A percentile compares a stretch with the other conserved stretches of the same genome.
Evolutionary conservation across 352 stramenopile genomes (phyloP).

Genomic region (Pseudoperonospora humuli): DNA sequence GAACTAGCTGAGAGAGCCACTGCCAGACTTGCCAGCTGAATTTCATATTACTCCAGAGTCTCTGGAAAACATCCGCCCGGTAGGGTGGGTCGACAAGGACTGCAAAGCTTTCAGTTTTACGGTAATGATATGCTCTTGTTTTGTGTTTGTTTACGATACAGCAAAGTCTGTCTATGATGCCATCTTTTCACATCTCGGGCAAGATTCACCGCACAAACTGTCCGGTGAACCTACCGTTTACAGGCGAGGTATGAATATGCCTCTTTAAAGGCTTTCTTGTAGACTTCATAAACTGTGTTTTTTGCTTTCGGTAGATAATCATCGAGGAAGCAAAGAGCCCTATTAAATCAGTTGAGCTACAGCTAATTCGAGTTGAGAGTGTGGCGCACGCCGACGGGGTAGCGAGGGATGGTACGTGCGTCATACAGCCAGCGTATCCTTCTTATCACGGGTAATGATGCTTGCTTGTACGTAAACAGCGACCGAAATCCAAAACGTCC

Average conservation of each 20-base stretch:
- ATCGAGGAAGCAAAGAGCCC: constrained; percentile 66
- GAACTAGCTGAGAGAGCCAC: constrained; percentile 38
- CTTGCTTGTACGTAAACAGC: constrained; percentile 27
- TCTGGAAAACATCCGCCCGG: constrained; percentile 72
- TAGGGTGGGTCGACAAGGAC: constrained; percentile 8
- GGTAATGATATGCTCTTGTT: too few relatives aligned
- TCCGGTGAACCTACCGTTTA: constrained; percentile 85
- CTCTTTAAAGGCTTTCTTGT: neutral
- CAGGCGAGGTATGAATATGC: constrained; percentile 55
- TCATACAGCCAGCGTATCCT: neutral
- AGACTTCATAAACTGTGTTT: neutral
- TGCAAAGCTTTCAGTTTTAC: neutral
- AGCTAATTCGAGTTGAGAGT: constrained; percentile 87
- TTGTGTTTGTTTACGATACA: constrained; percentile 10
- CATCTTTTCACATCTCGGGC: constrained; percentile 76
- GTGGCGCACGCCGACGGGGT: constrained; percentile 71
- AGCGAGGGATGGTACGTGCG: constrained; percentile 56
- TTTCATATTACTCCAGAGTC: constrained; percentile 82
- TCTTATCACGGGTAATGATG: neutral
- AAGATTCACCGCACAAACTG: constrained; percentile 85
- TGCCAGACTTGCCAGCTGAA: constrained; percentile 53
- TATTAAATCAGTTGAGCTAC: constrained; percentile 86
- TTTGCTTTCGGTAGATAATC: constrained; percentile 38
- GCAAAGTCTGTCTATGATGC: constrained; percentile 49
- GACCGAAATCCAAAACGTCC: constrained; percentile 92